Conservation (phyloP, 352 stramenopile species). For the Phytophthora colocasiae region DNA sequence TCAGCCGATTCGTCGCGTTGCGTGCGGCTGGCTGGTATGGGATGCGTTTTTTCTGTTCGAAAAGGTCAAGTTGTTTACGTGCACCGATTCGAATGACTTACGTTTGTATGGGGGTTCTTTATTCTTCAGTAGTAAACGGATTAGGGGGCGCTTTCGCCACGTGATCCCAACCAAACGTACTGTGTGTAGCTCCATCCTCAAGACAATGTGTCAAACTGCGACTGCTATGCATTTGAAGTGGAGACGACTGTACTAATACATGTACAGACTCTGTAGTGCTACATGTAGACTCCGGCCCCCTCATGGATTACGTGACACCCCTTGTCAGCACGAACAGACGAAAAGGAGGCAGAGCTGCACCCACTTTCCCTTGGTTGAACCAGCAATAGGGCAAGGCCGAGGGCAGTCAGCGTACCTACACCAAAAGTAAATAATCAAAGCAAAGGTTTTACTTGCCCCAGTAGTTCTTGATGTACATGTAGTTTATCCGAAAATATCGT, state of each 20-base stretch:
- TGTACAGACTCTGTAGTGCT: no score
- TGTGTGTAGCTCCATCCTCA: no score
- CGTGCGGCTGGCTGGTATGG: neutral
- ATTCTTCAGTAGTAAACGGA: neutral
- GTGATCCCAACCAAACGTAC: neutral
- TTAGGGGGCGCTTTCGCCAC: neutral
- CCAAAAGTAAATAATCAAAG: no score
- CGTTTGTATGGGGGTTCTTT: slow-evolving; percentile 1
- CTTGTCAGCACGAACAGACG: slow-evolving; percentile 1
- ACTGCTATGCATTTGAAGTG: no score
- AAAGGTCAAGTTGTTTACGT: neutral
- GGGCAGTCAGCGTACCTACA: no score
- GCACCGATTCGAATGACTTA: neutral
- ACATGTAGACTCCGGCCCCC: no score
- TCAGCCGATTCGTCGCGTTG: slow-evolving; percentile 4
- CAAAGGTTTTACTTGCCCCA: slow-evolving; percentile 24
- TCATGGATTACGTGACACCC: neutral
- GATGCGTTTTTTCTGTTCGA: slow-evolving; percentile 9
- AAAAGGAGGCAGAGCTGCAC: neutral
- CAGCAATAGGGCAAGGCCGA: no score
- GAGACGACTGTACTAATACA: no score
- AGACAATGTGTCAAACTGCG: no score
- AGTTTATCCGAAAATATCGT: slow-evolving; percentile 58
- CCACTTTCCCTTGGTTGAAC: neutral
- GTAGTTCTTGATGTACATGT: neutral